Conservation (phyloP, 176 grass and related monocot species). For the Carex littledalei region DNA sequence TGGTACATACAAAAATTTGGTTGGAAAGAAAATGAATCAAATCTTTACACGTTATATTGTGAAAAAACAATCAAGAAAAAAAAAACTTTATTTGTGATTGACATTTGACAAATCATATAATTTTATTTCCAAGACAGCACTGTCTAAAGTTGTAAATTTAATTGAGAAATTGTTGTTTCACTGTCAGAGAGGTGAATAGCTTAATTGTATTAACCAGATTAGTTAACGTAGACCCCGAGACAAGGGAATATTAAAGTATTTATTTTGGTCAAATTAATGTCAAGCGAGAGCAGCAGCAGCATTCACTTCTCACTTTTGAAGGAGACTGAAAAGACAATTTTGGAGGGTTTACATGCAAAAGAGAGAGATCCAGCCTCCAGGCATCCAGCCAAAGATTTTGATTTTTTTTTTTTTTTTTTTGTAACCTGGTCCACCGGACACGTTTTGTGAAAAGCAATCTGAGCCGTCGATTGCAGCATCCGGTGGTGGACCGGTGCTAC, state of each 20-base stretch:
- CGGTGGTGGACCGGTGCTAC: neutral
- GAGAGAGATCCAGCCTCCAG: neutral
- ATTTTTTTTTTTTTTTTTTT: neutral
- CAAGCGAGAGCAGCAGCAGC: neutral
- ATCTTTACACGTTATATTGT: neutral
- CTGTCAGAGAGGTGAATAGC: neutral
- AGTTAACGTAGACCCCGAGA: neutral
- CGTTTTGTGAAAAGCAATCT: neutral
- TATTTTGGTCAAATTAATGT: neutral
- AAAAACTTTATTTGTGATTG: neutral
- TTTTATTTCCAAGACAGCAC: neutral
- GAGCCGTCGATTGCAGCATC: neutral
- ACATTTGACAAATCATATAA: neutral
- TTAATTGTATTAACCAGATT: neutral
- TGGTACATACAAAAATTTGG: neutral
- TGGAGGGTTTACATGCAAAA: neutral
- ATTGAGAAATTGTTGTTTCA: neutral
- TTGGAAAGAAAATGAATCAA: neutral
- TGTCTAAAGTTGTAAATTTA: neutral
- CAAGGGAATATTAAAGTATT: neutral
- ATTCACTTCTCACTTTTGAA: neutral
- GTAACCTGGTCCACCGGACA: neutral
- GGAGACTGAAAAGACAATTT: neutral
- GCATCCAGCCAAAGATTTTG: neutral
- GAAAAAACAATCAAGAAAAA: neutral